phyloP scores from a whole-genome alignment of 2,329 filamentous ascomycete genomes.

The Aspergillus brasiliensis region DNA sequence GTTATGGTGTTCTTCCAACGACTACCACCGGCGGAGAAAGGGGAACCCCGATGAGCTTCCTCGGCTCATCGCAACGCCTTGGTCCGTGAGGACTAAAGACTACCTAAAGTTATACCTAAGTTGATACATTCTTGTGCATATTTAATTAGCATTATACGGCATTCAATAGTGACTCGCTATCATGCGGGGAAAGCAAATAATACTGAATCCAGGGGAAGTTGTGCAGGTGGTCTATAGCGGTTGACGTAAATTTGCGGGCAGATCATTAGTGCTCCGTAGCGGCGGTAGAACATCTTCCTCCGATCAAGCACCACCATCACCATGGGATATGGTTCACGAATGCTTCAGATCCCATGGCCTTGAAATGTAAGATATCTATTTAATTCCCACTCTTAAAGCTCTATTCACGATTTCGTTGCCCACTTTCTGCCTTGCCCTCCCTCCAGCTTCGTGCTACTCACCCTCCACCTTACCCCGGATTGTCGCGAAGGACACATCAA shows the following conservation, averaged over 20 bases:
- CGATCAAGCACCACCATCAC: constrained; percentile 8
- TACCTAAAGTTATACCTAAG: neutral
- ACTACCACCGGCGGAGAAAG: constrained; percentile 37
- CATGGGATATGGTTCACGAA: constrained; percentile 29
- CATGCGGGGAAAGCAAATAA: constrained; percentile 12
- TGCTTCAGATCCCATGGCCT: constrained; percentile 38
- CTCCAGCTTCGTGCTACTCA: constrained; percentile 6
- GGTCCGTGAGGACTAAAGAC: constrained; percentile 58
- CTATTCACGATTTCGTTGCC: neutral
- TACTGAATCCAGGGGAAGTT: constrained; percentile 22
- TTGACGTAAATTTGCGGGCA: constrained; percentile 33
- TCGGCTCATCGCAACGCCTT: constrained; percentile 66
- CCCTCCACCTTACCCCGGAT: constrained; percentile 17
- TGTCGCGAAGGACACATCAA: constrained; percentile 17
- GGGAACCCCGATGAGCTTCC: constrained; percentile 58
- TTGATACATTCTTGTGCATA: constrained; percentile 36
- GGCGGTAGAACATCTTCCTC: neutral
- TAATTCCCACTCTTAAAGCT: neutral
- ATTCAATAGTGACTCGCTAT: constrained; percentile 15
- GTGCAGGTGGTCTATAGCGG: constrained; percentile 35
- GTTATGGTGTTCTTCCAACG: constrained; percentile 83
- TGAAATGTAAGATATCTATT: constrained; percentile 41
- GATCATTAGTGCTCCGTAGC: constrained; percentile 1
- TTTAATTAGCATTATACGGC: constrained; percentile 19
- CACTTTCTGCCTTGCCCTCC: neutral